phyloP scores from a whole-genome alignment of 202 grass and related monocot genomes.

The Digitaria exilis region DNA sequence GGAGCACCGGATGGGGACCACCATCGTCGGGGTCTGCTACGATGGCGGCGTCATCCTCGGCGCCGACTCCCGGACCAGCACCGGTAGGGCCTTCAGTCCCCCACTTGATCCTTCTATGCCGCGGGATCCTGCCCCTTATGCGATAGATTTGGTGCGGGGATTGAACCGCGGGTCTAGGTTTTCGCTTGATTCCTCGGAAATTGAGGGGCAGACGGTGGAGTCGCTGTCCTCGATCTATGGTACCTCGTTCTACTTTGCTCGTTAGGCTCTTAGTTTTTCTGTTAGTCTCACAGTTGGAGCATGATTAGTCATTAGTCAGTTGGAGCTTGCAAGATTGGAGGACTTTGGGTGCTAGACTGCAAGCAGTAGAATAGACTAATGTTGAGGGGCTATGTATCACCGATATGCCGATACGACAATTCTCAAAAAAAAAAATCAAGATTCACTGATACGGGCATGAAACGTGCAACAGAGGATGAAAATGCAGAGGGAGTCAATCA shows the following conservation, averaged over 20 bases:
- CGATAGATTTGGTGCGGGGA: background rate
- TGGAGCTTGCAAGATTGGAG: background rate
- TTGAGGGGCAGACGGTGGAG: background rate
- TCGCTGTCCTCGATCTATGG: background rate
- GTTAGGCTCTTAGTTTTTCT: background rate
- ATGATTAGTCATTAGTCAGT: no score
- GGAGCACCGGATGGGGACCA: conserved; percentile 76
- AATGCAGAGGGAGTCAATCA: background rate
- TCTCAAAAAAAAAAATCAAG: no score
- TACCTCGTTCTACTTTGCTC: background rate
- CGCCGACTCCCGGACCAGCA: conserved; percentile 90
- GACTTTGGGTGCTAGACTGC: background rate
- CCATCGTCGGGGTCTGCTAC: conserved; percentile 89
- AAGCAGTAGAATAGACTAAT: background rate
- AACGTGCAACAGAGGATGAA: no score
- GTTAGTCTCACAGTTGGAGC: no score
- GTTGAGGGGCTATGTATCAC: no score
- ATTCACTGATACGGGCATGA: no score
- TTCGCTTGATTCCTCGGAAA: background rate
- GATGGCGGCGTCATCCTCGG: conserved; percentile 77
- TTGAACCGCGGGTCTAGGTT: background rate
- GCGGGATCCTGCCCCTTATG: background rate
- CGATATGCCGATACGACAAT: no score
- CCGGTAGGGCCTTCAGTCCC: conserved; percentile 42
- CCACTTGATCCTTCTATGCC: background rate